Evolutionary conservation across 768 basidiomycete genomes (phyloP), one percentile per base, ranked within the genome.

Genomic region (Boletus barrowsii): DNA sequence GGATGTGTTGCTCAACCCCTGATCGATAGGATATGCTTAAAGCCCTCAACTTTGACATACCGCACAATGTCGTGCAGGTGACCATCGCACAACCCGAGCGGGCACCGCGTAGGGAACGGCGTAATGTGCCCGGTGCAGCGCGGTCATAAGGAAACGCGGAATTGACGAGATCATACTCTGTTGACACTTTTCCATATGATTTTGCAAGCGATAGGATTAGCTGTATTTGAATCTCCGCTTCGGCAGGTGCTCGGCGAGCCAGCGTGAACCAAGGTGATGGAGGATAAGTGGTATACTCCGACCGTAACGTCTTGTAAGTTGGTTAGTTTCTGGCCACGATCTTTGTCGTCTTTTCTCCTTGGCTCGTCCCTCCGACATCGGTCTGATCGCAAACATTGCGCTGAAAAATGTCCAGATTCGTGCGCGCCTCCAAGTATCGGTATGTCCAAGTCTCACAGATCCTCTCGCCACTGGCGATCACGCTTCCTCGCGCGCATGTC

Each of bases 1-100:
- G 4, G 15, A 36, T 9, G 39, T 32, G n/a, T 63, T 11, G 58
- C 14, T 13, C 14, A 15, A 11, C n/a, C 10, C 8, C 5, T 49
- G 18, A 24, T 53, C 2, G 6, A 18, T 52, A 94, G 93, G 90
- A 84, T 51, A 88, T 99, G 68, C 88, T 98, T 66, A 82, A 83
- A 58, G 76, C 87, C 33, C 85, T 99, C 72, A 96, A 97, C 84
- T 94, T 98, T 75, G 97, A 97, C 73, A 86, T 99, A 74, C 70
- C 80, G 49, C 88, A 92, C 72, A 86, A 63, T 56, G 82, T 94
- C 60, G 80, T 85, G 52, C 73, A 68, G 36, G 87, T 86, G 56
- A 79, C 87, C 41, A 73, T 84, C 50, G 82, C 81, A 22, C 77
- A 75, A 39, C 82, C 86, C 0, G 89, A 91, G 68, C 87, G 90